Evolutionary conservation across 2,329 filamentous ascomycete genomes (phyloP).

Genomic region (Alternaria burnsii): DNA sequence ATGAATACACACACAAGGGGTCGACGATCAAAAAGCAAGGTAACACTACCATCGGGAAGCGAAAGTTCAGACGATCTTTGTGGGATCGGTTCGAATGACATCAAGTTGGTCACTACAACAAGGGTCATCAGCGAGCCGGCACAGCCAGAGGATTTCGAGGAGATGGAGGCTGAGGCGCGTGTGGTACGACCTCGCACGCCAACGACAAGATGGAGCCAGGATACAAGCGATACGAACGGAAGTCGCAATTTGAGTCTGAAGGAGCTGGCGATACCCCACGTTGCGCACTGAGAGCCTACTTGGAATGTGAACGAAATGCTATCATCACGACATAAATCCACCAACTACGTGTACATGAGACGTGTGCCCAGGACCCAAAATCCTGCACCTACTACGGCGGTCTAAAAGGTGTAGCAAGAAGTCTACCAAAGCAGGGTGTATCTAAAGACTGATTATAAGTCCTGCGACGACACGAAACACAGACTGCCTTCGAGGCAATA

Average conservation of each 20-base stretch:
- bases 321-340: not conserved
- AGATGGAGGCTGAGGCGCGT: constrained; percentile 40
- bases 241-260: constrained; percentile 27
- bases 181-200: constrained; percentile 39
- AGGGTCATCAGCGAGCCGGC: constrained; percentile 45
- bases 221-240: constrained; percentile 21
- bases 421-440: not conserved
- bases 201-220: constrained; percentile 45
- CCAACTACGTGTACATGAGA: not conserved
- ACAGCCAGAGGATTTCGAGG: constrained; percentile 43
- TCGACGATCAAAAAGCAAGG: constrained; percentile 24
- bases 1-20: constrained; percentile 8
- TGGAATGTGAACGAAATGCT: not conserved
- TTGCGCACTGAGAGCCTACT: constrained; percentile 9
- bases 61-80: constrained; percentile 43
- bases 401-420: too few species aligned
- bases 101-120: constrained; percentile 49
- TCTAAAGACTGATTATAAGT: not conserved
- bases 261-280: constrained; percentile 8
- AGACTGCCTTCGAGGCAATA: not conserved
- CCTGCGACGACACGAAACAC: not conserved
- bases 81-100: constrained; percentile 34
- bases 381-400: not conserved
- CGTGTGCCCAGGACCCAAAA: not conserved
- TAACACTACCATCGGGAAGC: constrained; percentile 26